These are phyloP conservation scores for Cryptosporidium viatorum DNA, from an alignment of 169 alveolate genomes.

Conservation along the genomic window DNA sequence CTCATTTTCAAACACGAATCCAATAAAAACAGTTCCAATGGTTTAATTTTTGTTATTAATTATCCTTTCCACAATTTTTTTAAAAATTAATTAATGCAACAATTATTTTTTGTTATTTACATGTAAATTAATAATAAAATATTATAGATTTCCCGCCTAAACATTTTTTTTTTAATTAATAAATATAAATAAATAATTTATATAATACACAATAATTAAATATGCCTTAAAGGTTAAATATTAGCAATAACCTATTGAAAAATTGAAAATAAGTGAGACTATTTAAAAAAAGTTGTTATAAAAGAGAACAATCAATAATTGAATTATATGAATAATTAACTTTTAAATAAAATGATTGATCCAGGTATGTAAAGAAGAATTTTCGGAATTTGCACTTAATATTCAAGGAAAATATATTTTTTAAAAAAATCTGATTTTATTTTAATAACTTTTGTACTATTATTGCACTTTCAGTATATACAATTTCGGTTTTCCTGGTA, in stretches of 20 bases:
- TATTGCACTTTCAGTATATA: slow-evolving; percentile 4
- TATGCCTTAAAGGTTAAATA: background rate
- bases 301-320: background rate
- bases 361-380: slow-evolving; percentile 9
- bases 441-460: background rate
- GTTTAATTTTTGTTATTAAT: background rate
- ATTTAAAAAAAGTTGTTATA: background rate
- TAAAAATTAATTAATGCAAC: background rate
- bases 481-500: slow-evolving; percentile 31
- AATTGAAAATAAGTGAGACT: background rate
- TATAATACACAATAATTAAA: no score
- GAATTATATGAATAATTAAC: background rate
- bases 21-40: no score
- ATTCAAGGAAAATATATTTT: background rate
- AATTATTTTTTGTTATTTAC: background rate
- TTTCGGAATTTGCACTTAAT: background rate
- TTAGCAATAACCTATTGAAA: background rate
- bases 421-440: background rate
- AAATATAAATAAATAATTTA: background rate
- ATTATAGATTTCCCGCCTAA: background rate
- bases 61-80: background rate
- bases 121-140: background rate
- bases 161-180: background rate
- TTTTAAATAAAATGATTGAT: slow-evolving; percentile 22
- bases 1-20: no score